Base-by-base conservation (phyloP, 768 basidiomycete genomes). In the Pholiota microspora region DNA sequence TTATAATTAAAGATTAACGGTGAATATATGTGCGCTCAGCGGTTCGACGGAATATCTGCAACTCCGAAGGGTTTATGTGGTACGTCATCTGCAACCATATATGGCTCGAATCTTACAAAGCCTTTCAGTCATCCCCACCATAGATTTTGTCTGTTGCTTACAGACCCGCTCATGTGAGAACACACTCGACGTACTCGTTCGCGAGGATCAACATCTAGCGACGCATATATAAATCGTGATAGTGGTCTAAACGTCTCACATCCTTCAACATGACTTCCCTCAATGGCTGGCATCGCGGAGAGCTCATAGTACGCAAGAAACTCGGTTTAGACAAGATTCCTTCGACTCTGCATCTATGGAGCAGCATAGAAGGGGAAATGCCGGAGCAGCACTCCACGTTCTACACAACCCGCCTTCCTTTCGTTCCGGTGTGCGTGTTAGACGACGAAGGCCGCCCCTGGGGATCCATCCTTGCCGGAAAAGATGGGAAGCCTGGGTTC, bases 381-480 rank as follows among this genome's bases (percentile, higher is more conserved):
- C 73, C 78, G 4, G 73, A 73, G 25, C 65, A 84, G 18, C 81
- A 84, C 55, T 73, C 73, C 3, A 59, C 60, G 3, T 83, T 85
- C 58, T 75, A 84, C 59, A 69, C 75, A 2, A 76, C 73, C 1
- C 63, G 71, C 12, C 66, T 85, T 5, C 77, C 76, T 1, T 86
- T 86, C 59, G 68, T 86, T 15, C 83, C 83, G 4, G 62, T 84
- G 8, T 76, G 80, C n/a, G 79, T 78, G 1, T 64, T 86, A 18
- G 85, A 86, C 59, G 66, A 64, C 2, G 55, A 59, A 3, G 74
- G 72, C 1, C 71, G 84, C 3, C 85, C 85, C 2, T 87, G 85
- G 85, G 72, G 77, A 2, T 84, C 81, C 2, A 74, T 86, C 28
- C 68, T 85, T 6, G 73, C 80, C 0, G 77, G 73, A 4, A 51